A percentile compares a stretch with the other conserved stretches of the same genome.
phyloP scores from a whole-genome alignment of 441 rosid genomes.

The Manihot esculenta region DNA sequence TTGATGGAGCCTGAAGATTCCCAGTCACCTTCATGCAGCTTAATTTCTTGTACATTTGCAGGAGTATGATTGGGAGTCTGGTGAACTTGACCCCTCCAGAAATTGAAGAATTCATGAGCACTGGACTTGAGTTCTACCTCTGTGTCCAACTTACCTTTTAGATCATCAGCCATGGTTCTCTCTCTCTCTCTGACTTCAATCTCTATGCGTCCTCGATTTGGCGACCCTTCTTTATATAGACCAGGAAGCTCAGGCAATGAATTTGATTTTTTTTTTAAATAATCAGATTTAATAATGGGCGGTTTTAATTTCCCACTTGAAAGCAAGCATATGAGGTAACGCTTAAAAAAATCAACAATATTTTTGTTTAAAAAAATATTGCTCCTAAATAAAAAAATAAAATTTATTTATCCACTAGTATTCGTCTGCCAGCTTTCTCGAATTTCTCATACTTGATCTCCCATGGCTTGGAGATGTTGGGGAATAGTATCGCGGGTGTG shows the following conservation, averaged over 20 bases:
- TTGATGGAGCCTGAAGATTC: slow-evolving; percentile 26
- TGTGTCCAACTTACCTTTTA: slow-evolving; percentile 10
- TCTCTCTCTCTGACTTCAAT: background rate
- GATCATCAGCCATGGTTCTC: background rate
- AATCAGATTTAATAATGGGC: too few relatives aligned
- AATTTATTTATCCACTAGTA: too few relatives aligned
- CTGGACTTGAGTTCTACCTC: slow-evolving; percentile 13
- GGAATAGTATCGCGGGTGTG: too few relatives aligned
- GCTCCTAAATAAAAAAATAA: too few relatives aligned
- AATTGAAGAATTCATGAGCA: slow-evolving; percentile 10
- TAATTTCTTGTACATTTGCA: slow-evolving; percentile 7
- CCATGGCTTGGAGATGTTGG: too few relatives aligned
- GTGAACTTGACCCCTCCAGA: slow-evolving; percentile 10
- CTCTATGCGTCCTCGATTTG: background rate
- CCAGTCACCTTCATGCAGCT: slow-evolving; percentile 23
- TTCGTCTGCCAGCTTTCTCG: too few relatives aligned
- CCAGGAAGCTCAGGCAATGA: background rate
- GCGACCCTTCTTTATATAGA: background rate
- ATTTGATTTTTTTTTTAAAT: background rate
- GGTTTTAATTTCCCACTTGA: too few relatives aligned
- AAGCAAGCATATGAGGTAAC: too few relatives aligned
- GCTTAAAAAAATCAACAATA: too few relatives aligned
- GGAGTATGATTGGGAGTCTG: slow-evolving; percentile 18
- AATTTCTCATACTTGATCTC: too few relatives aligned
- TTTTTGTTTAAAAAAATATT: too few relatives aligned